These are phyloP conservation scores for Anastatica hierochuntica DNA, from an alignment of 345 rosid genomes.

Conservation along the genomic window DNA sequence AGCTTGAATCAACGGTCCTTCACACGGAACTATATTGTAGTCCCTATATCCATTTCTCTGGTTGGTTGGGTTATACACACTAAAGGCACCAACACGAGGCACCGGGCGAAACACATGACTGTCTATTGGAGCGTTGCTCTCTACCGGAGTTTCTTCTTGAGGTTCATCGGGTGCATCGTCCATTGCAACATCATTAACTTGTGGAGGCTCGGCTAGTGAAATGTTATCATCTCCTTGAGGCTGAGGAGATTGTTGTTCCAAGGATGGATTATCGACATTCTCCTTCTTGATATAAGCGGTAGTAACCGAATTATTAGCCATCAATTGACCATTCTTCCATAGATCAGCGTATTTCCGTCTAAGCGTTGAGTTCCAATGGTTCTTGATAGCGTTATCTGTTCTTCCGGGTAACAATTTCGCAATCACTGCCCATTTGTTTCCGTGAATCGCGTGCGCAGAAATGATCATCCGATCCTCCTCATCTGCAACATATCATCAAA, in stretches of 20 bases:
- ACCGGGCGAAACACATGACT: conserved; percentile 32
- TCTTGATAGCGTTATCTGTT: conserved; percentile 86
- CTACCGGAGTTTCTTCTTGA: conserved; percentile 14
- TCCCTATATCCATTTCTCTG: conserved; percentile 24
- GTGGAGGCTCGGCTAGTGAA: conserved; percentile 18
- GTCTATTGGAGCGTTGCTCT: conserved; percentile 1
- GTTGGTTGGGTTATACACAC: conserved; percentile 38
- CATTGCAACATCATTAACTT: conserved; percentile 24
- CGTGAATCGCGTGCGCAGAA: conserved; percentile 60
- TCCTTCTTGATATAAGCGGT: conserved; percentile 34
- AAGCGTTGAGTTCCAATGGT: conserved; percentile 86
- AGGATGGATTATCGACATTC: conserved; percentile 27
- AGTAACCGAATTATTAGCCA: conserved; percentile 19
- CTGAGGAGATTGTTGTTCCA: too few relatives aligned
- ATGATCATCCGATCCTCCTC: conserved; percentile 79
- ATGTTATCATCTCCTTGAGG: conserved; percentile 37
- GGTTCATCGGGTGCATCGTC: conserved; percentile 25
- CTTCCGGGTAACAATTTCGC: conserved; percentile 72
- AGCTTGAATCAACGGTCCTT: conserved; percentile 47
- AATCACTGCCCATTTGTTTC: conserved; percentile 95
- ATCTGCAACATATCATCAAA: conserved; percentile 32
- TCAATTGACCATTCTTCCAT: conserved; percentile 30
- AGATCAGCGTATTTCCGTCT: conserved; percentile 45
- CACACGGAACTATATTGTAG: conserved; percentile 30
- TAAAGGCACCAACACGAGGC: conserved; percentile 68